Evolutionary conservation across 805 yeast genomes (phyloP), one percentile per base, ranked within the genome.

Genomic region (Monosporozyma solicola): DNA sequence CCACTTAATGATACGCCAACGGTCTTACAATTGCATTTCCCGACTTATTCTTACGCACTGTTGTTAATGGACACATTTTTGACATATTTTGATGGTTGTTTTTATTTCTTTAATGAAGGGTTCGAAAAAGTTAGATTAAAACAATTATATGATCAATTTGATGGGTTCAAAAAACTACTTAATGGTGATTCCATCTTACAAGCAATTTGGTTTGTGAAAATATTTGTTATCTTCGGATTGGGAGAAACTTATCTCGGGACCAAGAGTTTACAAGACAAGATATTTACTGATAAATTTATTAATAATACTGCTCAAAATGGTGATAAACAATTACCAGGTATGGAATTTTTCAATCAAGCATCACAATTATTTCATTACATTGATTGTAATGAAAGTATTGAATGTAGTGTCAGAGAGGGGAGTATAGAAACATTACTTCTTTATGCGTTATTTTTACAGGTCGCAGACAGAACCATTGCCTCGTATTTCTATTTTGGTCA

Each of bases 221-320:
- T 85, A 5, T 63, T 86, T 24, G 67, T 86, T 51, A 83, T 86
- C 25, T 85, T 86, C 65, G 88, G 92, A 4, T 77, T 82, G 48
- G 94, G 95, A 16, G 95, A 86, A 64, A 85, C 86, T 87, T 86
- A 86, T 61, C 67, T 85, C 39, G 92, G 92, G 1, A 84, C 85
- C 11, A 83, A 85, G 15, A 24, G 31, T 43, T 43, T 43, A 15
- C 46, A 43, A 6, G 46, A 43, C 24, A 43, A 43, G 11, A 43
- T 24, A 3, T 43, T 24, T n/a, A 24, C 29, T 24, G 25, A 24
- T 22, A 24, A 24, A 43, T 24, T 24, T 24, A 9, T 16, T 9
- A 24, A 24, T 24, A 9, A 22, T 9, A 24, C 31, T 9, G 24
- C 31, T 20, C 8, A 7, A 6, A 13, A 24, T 22, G 20, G n/a